These are phyloP conservation scores for Lepidium campestre DNA, from an alignment of 441 rosid species.

Conservation along the genomic window DNA sequence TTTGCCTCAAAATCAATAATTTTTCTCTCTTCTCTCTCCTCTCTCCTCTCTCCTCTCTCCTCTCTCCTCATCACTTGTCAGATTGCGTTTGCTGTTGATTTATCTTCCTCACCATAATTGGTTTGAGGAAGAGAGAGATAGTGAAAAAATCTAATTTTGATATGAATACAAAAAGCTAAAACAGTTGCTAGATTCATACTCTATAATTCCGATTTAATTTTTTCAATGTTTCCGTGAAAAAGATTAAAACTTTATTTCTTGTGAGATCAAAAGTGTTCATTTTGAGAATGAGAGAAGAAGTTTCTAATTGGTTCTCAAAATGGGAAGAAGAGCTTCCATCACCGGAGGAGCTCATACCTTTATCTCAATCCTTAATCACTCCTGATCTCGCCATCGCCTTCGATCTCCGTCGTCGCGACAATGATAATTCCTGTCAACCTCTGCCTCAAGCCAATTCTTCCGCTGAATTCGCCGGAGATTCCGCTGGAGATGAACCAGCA, in stretches of 20 bases:
- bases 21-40: neutral
- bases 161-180: too few species aligned
- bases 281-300: constrained; percentile 66
- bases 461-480: constrained; percentile 34
- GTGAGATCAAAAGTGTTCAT: neutral
- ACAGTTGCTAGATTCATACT: too few species aligned
- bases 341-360: constrained; percentile 84
- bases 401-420: constrained; percentile 44
- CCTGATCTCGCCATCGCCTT: constrained; percentile 91
- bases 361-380: constrained; percentile 79
- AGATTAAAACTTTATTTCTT: neutral
- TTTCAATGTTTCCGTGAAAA: neutral
- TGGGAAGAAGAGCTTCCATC: constrained; percentile 84
- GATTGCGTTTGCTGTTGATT: neutral
- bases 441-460: constrained; percentile 41
- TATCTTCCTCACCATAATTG: neutral
- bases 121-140: neutral
- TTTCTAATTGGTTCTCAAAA: constrained; percentile 61
- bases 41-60: neutral
- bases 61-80: constrained; percentile 16
- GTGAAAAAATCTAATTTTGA: too few species aligned
- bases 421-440: constrained; percentile 31
- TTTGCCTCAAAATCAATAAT: constrained; percentile 25
- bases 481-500: constrained; percentile 69
- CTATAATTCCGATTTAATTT: neutral